These are phyloP conservation scores for Ammopiptanthus mongolicus DNA, from an alignment of 306 rosid species.

Conservation along the genomic window DNA sequence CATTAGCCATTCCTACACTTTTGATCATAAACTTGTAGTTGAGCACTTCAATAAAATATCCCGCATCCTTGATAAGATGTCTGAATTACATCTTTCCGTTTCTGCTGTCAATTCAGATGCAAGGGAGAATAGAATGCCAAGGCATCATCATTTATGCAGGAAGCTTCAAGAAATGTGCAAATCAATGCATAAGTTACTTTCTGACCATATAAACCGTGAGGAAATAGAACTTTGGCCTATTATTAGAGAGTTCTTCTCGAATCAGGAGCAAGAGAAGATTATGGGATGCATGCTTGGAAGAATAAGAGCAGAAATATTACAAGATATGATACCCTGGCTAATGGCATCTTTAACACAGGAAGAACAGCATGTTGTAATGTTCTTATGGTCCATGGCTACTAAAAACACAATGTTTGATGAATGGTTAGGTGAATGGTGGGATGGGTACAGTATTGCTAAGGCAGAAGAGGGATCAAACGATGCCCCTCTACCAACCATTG, in stretches of 20 bases:
- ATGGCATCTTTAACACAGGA: slow-evolving; percentile 72
- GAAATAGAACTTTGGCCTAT: slow-evolving; percentile 81
- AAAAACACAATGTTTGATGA: slow-evolving; percentile 86
- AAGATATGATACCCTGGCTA: slow-evolving; percentile 93
- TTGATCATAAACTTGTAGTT: slow-evolving; percentile 76
- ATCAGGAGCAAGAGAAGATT: slow-evolving; percentile 72
- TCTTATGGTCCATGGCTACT: slow-evolving; percentile 72
- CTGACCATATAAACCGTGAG: slow-evolving; percentile 68
- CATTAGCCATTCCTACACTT: slow-evolving; percentile 76
- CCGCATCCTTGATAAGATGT: slow-evolving; percentile 56
- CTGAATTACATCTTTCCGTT: slow-evolving; percentile 42
- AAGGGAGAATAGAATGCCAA: slow-evolving; percentile 34
- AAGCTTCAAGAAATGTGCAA: slow-evolving; percentile 68
- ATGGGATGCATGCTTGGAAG: slow-evolving; percentile 86
- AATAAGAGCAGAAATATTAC: slow-evolving; percentile 66
- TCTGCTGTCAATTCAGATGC: slow-evolving; percentile 32
- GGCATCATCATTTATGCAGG: slow-evolving; percentile 48
- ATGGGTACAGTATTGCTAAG: slow-evolving; percentile 53
- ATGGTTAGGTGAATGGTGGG: slow-evolving; percentile 94
- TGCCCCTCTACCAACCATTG: slow-evolving; percentile 40
- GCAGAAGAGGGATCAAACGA: slow-evolving; percentile 39
- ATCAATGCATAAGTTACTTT: slow-evolving; percentile 54
- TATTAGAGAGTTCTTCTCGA: slow-evolving; percentile 63
- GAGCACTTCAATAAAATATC: slow-evolving; percentile 58
- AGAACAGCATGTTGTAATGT: slow-evolving; percentile 74